Conservation (phyloP, 2,329 filamentous ascomycete species). For the Fusarium hainanense region DNA sequence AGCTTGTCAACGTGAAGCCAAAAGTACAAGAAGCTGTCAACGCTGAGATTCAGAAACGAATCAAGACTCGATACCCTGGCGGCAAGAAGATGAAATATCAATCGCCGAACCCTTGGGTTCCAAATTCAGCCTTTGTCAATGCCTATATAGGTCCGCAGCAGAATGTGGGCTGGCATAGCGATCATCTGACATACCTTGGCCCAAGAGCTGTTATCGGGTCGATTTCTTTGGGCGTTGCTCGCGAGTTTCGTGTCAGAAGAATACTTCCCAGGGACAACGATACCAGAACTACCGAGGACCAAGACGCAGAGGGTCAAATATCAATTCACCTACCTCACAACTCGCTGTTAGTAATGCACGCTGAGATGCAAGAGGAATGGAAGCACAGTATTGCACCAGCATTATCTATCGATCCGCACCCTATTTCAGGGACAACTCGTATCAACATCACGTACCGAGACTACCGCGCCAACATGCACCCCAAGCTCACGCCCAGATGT, state of each 20-base stretch:
- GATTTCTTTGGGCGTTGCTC: constrained; percentile 88
- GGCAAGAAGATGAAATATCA: constrained; percentile 83
- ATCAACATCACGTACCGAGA: constrained; percentile 96
- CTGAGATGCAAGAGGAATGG: constrained; percentile 97
- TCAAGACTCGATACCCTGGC: constrained; percentile 72
- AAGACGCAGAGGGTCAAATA: constrained; percentile 84
- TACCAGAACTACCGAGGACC: constrained; percentile 55
- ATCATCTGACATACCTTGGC: constrained; percentile 92
- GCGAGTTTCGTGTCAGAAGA: constrained; percentile 88
- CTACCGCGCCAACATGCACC: constrained; percentile 82
- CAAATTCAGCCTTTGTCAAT: constrained; percentile 94
- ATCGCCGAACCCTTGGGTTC: constrained; percentile 76
- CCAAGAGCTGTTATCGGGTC: constrained; percentile 90
- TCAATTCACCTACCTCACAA: constrained; percentile 95
- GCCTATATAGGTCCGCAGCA: constrained; percentile 87
- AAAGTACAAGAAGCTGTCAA: constrained; percentile 83
- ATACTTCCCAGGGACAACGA: constrained; percentile 71
- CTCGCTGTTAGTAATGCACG: constrained; percentile 93
- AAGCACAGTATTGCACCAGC: constrained; percentile 88
- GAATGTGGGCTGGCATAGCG: constrained; percentile 90
- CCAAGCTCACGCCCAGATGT: constrained; percentile 81
- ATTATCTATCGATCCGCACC: constrained; percentile 83
- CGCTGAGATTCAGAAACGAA: constrained; percentile 76
- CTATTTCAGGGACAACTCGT: constrained; percentile 79
- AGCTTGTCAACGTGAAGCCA: constrained; percentile 75